Evolutionary conservation across 148 eudicot genomes (phyloP), one percentile per base, ranked within the genome.

Genomic region (Diospyros kaki): DNA sequence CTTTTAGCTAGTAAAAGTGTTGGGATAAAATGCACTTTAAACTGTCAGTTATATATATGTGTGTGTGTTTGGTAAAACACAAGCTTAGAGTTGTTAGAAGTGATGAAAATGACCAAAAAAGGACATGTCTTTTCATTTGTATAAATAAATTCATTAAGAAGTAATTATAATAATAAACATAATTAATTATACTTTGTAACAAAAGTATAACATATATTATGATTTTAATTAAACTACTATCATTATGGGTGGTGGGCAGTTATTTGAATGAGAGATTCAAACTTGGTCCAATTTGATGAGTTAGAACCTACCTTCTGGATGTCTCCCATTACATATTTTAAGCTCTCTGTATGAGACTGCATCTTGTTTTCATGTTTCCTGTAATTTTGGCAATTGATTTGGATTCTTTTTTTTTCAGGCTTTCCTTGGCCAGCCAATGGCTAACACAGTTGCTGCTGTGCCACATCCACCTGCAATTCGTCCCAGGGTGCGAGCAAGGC

Each of bases 401-500:
- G 17, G 62, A 40, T 18, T 42, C 9, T 54, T 69, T 68, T 69
- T 69, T 68, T 58, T 72, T 7, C 64, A 90, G 95, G 87, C 83
- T 61, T 88, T 77, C 78, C 89, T 85, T 69, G 92, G 87, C 12
- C 95, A 88, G 73, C 87, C 90, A 40, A 85, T 90, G 87, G 82
- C 77, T 58, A 87, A 42, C 76, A 79, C 87, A 8, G 84, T 78
- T 77, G 83, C 82, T 62, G 80, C 76, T n/a, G 76, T 71, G 38
- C 86, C 92, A 59, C 88, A 88, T 81, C 95, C 85, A 77, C 90
- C 92, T 61, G 74, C 86, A 6, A 81, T 82, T 79, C 86, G 90
- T 53, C 92, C 92, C 3, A 86, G 92, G 71, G 88, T 87, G 61
- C 80, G 92, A 78, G 92, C 90, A 41, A 77, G 92, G 75, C 90